These are phyloP conservation scores for Picea sitchensis DNA, from an alignment of 75 land plant species.

Conservation along the genomic window DNA sequence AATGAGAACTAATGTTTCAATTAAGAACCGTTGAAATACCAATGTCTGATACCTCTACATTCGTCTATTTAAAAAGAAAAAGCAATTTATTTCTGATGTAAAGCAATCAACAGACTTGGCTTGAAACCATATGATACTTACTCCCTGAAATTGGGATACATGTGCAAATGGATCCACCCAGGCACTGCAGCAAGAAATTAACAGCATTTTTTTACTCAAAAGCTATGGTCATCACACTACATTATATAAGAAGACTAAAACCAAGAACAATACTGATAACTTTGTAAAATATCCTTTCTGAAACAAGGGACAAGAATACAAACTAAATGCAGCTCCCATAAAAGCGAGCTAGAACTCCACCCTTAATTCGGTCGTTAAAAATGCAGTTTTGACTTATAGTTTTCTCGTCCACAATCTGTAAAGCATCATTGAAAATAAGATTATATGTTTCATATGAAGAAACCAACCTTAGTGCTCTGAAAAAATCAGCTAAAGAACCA, in stretches of 20 bases:
- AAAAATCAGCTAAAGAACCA: neutral
- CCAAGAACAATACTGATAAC: neutral
- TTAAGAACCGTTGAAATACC: neutral
- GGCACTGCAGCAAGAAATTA: slow-evolving; percentile 22
- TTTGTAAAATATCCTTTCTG: neutral
- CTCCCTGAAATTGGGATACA: slow-evolving; percentile 25
- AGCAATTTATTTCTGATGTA: neutral
- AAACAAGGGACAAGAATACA: slow-evolving; percentile 16
- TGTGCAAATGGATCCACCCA: slow-evolving; percentile 31
- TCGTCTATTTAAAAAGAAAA: neutral
- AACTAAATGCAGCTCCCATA: slow-evolving; percentile 36
- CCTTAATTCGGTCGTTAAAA: neutral
- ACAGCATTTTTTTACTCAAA: neutral
- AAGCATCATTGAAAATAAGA: slow-evolving; percentile 1
- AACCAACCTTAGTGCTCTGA: neutral
- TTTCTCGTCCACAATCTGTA: slow-evolving; percentile 5
- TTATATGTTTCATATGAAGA: neutral
- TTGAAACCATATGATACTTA: slow-evolving; percentile 14
- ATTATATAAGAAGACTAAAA: neutral
- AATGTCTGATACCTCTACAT: neutral
- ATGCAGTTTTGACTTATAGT: neutral
- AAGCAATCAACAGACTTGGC: neutral
- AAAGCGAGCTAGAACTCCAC: slow-evolving; percentile 29
- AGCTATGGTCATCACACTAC: neutral
- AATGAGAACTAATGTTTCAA: neutral